Base-by-base conservation (phyloP, 768 basidiomycete species). In the Hortiboletus campestris region DNA sequence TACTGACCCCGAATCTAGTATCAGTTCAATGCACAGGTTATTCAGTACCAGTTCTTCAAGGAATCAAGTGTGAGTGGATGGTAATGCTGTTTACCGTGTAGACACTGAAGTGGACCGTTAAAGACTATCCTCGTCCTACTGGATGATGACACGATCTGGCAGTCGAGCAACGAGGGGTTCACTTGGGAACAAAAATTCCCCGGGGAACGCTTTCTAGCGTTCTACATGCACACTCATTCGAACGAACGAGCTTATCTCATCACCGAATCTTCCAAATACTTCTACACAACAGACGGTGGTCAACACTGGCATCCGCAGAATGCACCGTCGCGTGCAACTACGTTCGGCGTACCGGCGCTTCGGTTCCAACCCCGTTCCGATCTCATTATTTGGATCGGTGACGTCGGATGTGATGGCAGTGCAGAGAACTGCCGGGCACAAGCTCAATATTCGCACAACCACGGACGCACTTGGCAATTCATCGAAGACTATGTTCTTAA, bases 101-200 rank as follows among this genome's bases (percentile, higher is more conserved):
- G 13, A 35, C 41, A 49, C 38, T 65, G 41, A 59, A 28, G 11
- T 25, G 32, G 35, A 38, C 6, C 38, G 22, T 25, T 43, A 40
- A 51, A 91, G 82, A 94, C 94, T 0, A 81, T 98, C 52, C 82
- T 99, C 32, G 84, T 91, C 39, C 86, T 91, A 7, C 80, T 97
- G 4, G 68, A 70, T 2, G 94, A 98, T 65, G 72, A 84, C 57
- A 79, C 82, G 0, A 78, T 98, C 51, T 98, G 93, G 93, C 94
- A 98, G 75, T 97, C 94, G 1, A 84, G 84, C 63, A 98, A 94
- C 67, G 95, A 99, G 72, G 97, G 96, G 1, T 94, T 92, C 72
- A 85, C 85, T 0, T 99, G 96, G 95, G 78, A 79, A 41, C 85
- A 84, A 56, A 78, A 86, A 14, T 74, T 69, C 66, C 78, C 83